Evolutionary conservation across 768 basidiomycete species (phyloP).

Genomic region (Butyriboletus loyo): DNA sequence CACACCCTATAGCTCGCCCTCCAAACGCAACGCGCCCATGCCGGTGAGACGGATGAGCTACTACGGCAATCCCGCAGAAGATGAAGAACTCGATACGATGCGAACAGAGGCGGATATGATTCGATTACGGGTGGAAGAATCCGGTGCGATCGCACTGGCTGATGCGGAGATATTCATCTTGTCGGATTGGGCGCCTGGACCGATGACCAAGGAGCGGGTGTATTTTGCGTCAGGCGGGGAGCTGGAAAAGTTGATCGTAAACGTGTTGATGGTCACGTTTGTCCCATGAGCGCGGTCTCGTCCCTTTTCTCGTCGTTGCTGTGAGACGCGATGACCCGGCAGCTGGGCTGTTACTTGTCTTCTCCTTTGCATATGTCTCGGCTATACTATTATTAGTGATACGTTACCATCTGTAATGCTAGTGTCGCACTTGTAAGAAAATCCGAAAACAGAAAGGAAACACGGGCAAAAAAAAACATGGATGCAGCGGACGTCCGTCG

Average conservation of each 20-base stretch:
- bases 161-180: conserved; percentile 63
- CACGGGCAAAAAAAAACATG: not conserved
- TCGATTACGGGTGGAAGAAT: conserved; percentile 56
- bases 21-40: conserved; percentile 30
- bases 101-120: conserved; percentile 37
- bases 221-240: conserved; percentile 64
- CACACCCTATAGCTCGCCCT: conserved; percentile 20
- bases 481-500: not conserved
- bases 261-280: conserved; percentile 68
- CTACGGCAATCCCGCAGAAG: conserved; percentile 41
- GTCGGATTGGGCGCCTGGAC: conserved; percentile 48
- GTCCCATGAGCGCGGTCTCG: conserved; percentile 46
- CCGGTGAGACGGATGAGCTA: conserved; percentile 41
- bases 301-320: not conserved
- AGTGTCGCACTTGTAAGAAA: not conserved
- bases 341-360: not conserved
- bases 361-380: not conserved
- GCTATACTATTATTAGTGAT: conserved; percentile 2
- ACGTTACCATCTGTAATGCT: conserved; percentile 13
- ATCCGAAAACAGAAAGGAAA: conserved; percentile 9
- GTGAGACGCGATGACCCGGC: not conserved
- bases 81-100: conserved; percentile 31
- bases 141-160: conserved; percentile 61
- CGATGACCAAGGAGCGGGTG: conserved; percentile 63
- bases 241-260: conserved; percentile 72